Conservation (phyloP, 2,329 filamentous ascomycete genomes). For the Lecanicillium sp. region DNA sequence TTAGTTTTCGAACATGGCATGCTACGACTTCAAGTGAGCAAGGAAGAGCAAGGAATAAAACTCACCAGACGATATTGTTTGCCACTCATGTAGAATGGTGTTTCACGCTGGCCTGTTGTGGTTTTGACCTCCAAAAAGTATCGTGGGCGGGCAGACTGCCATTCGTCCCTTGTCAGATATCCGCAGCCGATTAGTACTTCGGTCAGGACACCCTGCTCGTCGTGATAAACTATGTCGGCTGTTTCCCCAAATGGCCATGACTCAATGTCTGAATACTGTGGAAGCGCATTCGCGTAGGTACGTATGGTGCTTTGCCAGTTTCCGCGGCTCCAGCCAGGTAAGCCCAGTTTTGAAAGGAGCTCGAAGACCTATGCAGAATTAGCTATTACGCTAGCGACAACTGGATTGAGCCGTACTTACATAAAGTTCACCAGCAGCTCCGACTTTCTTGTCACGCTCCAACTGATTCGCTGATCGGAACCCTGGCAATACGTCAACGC, state of each 20-base stretch:
- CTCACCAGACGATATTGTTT: constrained; percentile 32
- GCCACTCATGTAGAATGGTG: constrained; percentile 37
- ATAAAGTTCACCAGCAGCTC: constrained; percentile 17
- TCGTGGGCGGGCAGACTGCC: constrained; percentile 17
- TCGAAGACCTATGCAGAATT: constrained; percentile 29
- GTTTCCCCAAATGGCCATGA: constrained; percentile 33
- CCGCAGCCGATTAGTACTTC: constrained; percentile 8
- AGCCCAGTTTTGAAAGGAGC: constrained; percentile 19
- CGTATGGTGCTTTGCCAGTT: constrained; percentile 43
- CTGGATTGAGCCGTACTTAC: constrained; percentile 10
- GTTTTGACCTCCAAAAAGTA: constrained; percentile 46
- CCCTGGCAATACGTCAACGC: constrained; percentile 8
- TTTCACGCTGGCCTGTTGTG: constrained; percentile 27
- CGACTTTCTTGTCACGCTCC: constrained; percentile 16
- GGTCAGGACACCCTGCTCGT: constrained; percentile 11
- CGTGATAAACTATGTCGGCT: constrained; percentile 34
- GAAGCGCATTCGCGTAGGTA: constrained; percentile 25
- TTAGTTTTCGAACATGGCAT: not conserved
- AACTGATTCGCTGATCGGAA: constrained; percentile 13
- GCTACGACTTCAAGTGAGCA: constrained; percentile 8
- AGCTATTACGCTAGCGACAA: not conserved
- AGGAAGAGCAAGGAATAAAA: constrained; percentile 4
- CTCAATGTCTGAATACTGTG: constrained; percentile 29
- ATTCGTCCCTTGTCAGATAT: constrained; percentile 10
- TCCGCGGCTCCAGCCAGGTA: constrained; percentile 23